Percentiles rank a stretch among this genome's conserved stretches.
Evolutionary conservation across 2,329 filamentous ascomycete genomes (phyloP).

Genomic region (Aspergillus quadrilineatus): DNA sequence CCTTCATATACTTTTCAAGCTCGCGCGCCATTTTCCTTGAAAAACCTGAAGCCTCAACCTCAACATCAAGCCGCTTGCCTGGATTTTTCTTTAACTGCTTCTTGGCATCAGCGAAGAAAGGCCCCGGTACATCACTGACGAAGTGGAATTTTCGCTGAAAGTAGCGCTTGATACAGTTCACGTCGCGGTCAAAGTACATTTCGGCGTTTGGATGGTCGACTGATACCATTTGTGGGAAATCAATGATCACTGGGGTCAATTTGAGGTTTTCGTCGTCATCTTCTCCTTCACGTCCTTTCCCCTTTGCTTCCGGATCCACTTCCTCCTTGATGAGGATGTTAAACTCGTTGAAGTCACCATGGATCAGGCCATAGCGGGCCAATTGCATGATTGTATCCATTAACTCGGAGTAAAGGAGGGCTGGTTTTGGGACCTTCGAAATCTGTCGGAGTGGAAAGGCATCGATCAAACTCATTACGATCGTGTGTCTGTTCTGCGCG

Average conservation of each 20-base stretch:
- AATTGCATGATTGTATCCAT: constrained; percentile 82
- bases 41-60: constrained; percentile 90
- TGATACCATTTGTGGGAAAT: constrained; percentile 98
- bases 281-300: constrained; percentile 34
- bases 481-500: constrained; percentile 87
- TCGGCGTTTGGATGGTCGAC: constrained; percentile 91
- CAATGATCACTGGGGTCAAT: constrained; percentile 82
- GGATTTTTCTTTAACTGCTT: constrained; percentile 66
- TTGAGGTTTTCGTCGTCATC: constrained; percentile 45
- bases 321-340: constrained; percentile 91
- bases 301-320: constrained; percentile 34
- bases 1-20: constrained; percentile 83
- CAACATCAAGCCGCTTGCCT: constrained; percentile 73
- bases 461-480: constrained; percentile 93
- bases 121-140: constrained; percentile 74
- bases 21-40: constrained; percentile 97
- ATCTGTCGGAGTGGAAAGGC: constrained; percentile 91
- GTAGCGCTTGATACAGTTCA: constrained; percentile 92
- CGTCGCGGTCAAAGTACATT: constrained; percentile 96
- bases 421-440: constrained; percentile 76
- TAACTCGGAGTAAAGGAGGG: constrained; percentile 83
- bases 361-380: constrained; percentile 84
- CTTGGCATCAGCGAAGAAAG: constrained; percentile 79
- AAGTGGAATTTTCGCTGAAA: constrained; percentile 90
- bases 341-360: constrained; percentile 99